Evolutionary conservation across 352 stramenopile species (phyloP), one percentile per base, ranked within the genome.

Genomic region (Plasmopara viticola): DNA sequence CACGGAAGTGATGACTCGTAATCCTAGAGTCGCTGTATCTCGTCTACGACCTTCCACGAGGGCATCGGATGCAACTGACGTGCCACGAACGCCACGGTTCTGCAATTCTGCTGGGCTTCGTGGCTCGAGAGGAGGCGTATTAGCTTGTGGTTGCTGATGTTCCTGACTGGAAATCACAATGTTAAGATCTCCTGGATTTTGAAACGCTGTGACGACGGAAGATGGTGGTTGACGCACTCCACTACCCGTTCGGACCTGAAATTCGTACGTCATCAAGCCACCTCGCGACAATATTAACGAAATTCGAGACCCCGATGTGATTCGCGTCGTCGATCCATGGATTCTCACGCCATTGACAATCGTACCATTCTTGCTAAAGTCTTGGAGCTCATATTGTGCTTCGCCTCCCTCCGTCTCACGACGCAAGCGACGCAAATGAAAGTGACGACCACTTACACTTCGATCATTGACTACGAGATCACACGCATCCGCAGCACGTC

Each of bases 331-430:
- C 0, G 82, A 86, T 31, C 83, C 83, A 51, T 95, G 84, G 9
- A 95, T 72, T 5, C 84, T 73, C 8, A 93, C 81, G n/a, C 84
- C 84, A 40, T 95, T 91, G 1, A 95, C 84, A 20, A 95, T 93
- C 0, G 82, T 95, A 2, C 84, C 84, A 41, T 95, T 95, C 56
- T 95, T 95, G 54, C 82, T 93, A 46, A 93, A 94, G 29, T 95
- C 84, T 61, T 93, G 82, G 14, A 95, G 65, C 51, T 95, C 84
- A 41, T 71, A 93, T 34, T 73, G 80, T 17, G 90, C 78, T 45
- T 90, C 78, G 0, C 49, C 30, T 12, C 38, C 49, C 9, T 85
- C 70, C n/a, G 45, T 51, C 40, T 90, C 83, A 25, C 70, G 69
- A 0, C 78, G 70, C 6, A 89, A 53, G 12, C 81, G 74, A 7